Conservation (phyloP, 345 rosid species). For the Hibiscus syriacus region DNA sequence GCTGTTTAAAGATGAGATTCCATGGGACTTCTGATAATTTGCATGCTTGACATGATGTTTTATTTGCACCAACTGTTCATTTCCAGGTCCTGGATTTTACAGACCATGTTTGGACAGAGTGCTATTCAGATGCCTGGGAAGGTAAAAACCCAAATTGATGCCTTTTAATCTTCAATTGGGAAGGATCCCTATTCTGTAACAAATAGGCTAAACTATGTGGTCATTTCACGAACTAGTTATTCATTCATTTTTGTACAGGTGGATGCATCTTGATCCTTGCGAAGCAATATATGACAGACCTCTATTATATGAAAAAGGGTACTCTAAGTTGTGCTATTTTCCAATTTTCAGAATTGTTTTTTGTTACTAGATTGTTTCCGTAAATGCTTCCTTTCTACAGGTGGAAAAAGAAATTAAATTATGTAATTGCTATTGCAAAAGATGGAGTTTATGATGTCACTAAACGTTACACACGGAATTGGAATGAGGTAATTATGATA, state of each 20-base stretch:
- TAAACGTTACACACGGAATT: conserved; percentile 88
- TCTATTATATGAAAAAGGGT: conserved; percentile 88
- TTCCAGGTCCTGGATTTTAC: conserved; percentile 77
- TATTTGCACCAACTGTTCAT: conserved; percentile 9
- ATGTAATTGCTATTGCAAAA: conserved; percentile 69
- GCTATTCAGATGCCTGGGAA: conserved; percentile 60
- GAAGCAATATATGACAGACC: conserved; percentile 77
- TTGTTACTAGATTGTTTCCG: neutral
- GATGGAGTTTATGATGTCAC: conserved; percentile 92
- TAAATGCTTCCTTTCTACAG: conserved; percentile 23
- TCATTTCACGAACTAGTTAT: neutral
- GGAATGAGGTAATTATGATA: conserved; percentile 63
- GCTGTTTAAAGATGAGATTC: neutral
- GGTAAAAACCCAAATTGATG: conserved; percentile 30
- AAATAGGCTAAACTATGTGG: conserved; percentile 1
- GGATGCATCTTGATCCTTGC: conserved; percentile 98
- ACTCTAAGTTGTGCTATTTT: conserved; percentile 8
- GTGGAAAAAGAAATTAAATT: conserved; percentile 70
- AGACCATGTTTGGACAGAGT: conserved; percentile 97
- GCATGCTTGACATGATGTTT: conserved; percentile 2
- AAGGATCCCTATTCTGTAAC: neutral
- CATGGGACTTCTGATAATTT: neutral
- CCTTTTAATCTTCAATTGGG: conserved; percentile 6
- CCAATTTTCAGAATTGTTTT: conserved; percentile 1
- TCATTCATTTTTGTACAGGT: conserved; percentile 33